These are phyloP conservation scores for Apiotrichum montevideense DNA, from an alignment of 1,284 basidiomycete species.

Conservation along the genomic window DNA sequence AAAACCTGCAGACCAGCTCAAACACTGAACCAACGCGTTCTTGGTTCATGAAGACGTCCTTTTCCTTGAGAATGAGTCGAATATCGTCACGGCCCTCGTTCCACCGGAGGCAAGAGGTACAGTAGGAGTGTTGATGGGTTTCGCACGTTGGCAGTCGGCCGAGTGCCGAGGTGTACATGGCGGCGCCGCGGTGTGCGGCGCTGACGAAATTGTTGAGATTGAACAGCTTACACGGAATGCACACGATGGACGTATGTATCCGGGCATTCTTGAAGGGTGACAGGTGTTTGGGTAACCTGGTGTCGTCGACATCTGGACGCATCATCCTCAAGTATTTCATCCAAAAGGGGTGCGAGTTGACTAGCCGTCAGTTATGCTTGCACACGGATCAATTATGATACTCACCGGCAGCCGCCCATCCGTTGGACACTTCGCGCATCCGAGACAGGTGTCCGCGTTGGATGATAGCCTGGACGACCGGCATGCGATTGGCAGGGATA, in stretches of 20 bases:
- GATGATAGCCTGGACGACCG: slow-evolving; percentile 8
- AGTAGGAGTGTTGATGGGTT: slow-evolving; percentile 15
- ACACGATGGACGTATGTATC: not conserved
- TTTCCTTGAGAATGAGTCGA: not conserved
- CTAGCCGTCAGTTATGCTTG: slow-evolving; percentile 17
- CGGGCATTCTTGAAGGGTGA: slow-evolving; percentile 3
- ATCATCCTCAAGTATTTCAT: slow-evolving; percentile 9
- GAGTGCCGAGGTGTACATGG: slow-evolving; percentile 14
- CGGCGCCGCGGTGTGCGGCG: not conserved
- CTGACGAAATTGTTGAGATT: not conserved
- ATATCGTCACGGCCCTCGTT: slow-evolving; percentile 1
- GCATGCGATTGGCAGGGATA: not conserved
- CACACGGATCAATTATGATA: not conserved
- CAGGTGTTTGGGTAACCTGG: not conserved
- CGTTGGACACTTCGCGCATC: slow-evolving; percentile 18
- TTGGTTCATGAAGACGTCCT: slow-evolving; percentile 11
- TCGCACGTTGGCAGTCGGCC: slow-evolving; percentile 21
- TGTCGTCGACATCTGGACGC: slow-evolving; percentile 2
- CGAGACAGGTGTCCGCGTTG: slow-evolving; percentile 15
- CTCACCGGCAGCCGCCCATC: slow-evolving; percentile 25
- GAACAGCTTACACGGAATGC: slow-evolving; percentile 10
- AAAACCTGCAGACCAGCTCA: slow-evolving; percentile 12
- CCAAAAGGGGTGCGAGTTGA: slow-evolving; percentile 32
- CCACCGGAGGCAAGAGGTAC: slow-evolving; percentile 19
- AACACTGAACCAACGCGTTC: not conserved